Base-by-base conservation (phyloP, 2,329 filamentous ascomycete species). In the Trichoderma sp. region DNA sequence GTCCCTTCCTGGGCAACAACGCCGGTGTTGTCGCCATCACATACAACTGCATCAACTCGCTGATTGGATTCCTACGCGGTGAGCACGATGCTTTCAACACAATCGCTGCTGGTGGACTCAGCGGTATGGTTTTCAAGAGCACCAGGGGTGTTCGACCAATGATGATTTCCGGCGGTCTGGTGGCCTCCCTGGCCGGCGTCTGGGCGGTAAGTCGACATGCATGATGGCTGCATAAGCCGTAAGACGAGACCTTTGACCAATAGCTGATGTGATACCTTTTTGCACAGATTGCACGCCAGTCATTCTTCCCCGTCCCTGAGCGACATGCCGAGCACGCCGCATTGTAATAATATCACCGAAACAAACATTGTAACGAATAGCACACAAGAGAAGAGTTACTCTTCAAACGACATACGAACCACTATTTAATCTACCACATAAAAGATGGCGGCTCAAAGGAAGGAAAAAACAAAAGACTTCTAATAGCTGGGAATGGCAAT, bases 71-170 rank as follows among this genome's bases (percentile, higher is more conserved):
- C 76, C 80, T 90, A 72, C 86, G 94, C 71, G 93, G 93, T 72
- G 93, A 93, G 83, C 94, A 97, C 75, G 96, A 99, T 80, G 88
- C 93, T 3, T 88, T 91, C 70, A 99, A 99, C 84, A 96, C 93
- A 72, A 88, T 99, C 66, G 81, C 88, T 24, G 95, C 96, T 5
- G 96, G 96, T 73, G 91, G 86, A 1, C 80, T 99, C 74, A 97
- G 94, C 77, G 96, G 96, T 70, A 94, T 95, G 87, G 79, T 99
- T 16, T 99, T 99, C 84, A 98, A 97, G 87, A 97, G 94, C 80
- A 98, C 96, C 60, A 88, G 92, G 76, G 96, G 96, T 6, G 72
- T 96, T 71, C 88, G 92, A 81, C 94, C 94, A 40, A 98, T 98
- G 94, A 86, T 96, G 84, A 96, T 98, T 76, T 97, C 94, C 43